Conservation (phyloP, 164 flowering plant genomes). For the Umbilicus rupestris region DNA sequence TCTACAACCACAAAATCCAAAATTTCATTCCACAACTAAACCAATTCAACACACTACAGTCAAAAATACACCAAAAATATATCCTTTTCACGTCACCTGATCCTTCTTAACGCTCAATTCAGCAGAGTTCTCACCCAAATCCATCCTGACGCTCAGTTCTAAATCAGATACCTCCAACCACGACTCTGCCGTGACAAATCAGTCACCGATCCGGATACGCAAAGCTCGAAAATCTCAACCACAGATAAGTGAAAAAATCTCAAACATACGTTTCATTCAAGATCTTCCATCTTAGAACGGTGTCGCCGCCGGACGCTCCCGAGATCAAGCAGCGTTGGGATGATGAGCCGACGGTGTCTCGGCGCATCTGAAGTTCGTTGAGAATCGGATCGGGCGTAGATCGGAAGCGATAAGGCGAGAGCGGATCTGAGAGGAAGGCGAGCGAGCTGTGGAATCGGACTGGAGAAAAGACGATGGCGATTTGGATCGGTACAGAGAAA, state of each 20-base stretch:
- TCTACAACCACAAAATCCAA: not conserved
- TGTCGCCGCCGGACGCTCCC: not conserved
- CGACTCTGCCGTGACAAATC: not conserved
- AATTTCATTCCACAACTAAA: not conserved
- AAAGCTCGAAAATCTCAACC: too few species aligned
- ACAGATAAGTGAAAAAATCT: not conserved
- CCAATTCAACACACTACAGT: not conserved
- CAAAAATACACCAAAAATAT: not conserved
- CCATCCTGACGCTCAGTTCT: not conserved
- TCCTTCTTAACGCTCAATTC: not conserved
- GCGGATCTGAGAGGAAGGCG: conserved; percentile 2
- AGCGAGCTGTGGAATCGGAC: not conserved
- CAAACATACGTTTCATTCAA: not conserved
- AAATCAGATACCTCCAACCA: not conserved
- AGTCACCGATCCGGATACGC: not conserved
- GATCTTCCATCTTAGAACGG: not conserved
- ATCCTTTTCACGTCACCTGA: conserved; percentile 1
- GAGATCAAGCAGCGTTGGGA: conserved; percentile 1
- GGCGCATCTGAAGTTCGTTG: conserved; percentile 3
- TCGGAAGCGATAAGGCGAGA: not conserved
- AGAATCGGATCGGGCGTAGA: not conserved
- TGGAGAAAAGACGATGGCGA: not conserved
- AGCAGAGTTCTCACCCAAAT: not conserved
- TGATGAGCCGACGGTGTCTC: not conserved
- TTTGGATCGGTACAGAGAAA: not conserved